Percentiles rank a stretch among this genome's conserved stretches.
phyloP scores from a whole-genome alignment of 2,329 filamentous ascomycete species.

The Colletotrichum cereale region DNA sequence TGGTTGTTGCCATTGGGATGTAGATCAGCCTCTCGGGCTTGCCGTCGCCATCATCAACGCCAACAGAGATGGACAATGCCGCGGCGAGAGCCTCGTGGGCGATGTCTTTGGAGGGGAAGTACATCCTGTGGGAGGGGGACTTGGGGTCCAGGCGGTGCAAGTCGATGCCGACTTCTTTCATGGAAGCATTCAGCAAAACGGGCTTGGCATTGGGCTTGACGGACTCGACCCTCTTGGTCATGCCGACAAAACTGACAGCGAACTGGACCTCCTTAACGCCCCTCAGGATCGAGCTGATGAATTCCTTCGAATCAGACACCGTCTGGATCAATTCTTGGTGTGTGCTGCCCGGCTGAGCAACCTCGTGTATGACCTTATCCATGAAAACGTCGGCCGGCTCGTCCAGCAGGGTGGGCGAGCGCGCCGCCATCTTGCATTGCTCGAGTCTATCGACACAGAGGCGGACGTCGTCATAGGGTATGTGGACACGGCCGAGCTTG shows the following conservation, averaged over 20 bases:
- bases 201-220: conserved; percentile 76
- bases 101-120: conserved; percentile 92
- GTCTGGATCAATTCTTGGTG: conserved; percentile 80
- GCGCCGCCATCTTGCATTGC: conserved; percentile 50
- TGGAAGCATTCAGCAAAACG: conserved; percentile 86
- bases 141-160: conserved; percentile 91
- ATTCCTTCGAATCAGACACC: conserved; percentile 92
- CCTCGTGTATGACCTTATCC: conserved; percentile 79
- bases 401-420: conserved; percentile 50
- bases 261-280: conserved; percentile 98
- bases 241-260: conserved; percentile 88
- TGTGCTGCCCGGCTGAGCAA: conserved; percentile 75
- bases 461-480: conserved; percentile 89
- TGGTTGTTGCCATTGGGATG: conserved; percentile 97
- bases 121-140: conserved; percentile 97
- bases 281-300: conserved; percentile 87
- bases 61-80: conserved; percentile 91
- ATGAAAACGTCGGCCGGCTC: conserved; percentile 74
- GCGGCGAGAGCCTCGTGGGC: conserved; percentile 95
- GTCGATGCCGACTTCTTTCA: conserved; percentile 97
- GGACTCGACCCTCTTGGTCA: conserved; percentile 83
- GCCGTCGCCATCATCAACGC: conserved; percentile 89
- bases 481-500: conserved; percentile 89
- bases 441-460: conserved; percentile 71
- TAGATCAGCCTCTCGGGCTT: conserved; percentile 90